These are phyloP conservation scores for Pyracantha coccinea DNA, from an alignment of 331 rosid species.

Conservation along the genomic window DNA sequence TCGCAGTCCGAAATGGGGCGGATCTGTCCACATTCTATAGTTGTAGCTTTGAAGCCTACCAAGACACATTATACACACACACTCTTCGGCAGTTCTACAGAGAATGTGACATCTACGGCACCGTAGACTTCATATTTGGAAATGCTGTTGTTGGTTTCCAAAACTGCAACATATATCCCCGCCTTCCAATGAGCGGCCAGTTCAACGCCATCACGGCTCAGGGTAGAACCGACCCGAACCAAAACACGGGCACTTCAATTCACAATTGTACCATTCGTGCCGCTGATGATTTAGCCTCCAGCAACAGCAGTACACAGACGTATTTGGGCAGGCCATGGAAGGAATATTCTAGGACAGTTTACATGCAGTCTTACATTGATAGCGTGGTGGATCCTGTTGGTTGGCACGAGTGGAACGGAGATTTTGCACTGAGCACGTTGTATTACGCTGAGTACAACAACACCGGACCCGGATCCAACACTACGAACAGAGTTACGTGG, in stretches of 20 bases:
- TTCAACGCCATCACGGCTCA: slow-evolving; percentile 84
- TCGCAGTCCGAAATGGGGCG: slow-evolving; percentile 66
- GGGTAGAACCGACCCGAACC: slow-evolving; percentile 64
- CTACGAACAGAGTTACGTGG: slow-evolving; percentile 41
- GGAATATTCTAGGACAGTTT: slow-evolving; percentile 59
- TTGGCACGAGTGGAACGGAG: slow-evolving; percentile 67
- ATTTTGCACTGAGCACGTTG: slow-evolving; percentile 40
- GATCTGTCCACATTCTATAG: slow-evolving; percentile 72
- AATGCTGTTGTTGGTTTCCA: slow-evolving; percentile 73
- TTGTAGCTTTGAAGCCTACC: slow-evolving; percentile 80
- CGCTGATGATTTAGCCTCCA: slow-evolving; percentile 33
- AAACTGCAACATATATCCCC: slow-evolving; percentile 61
- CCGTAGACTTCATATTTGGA: slow-evolving; percentile 80
- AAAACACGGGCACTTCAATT: slow-evolving; percentile 60
- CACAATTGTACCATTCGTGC: slow-evolving; percentile 58
- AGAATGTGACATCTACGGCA: slow-evolving; percentile 70
- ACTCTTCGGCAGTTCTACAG: slow-evolving; percentile 73
- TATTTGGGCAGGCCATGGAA: slow-evolving; percentile 85
- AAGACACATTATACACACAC: slow-evolving; percentile 68
- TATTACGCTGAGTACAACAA: slow-evolving; percentile 54
- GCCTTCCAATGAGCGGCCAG: slow-evolving; percentile 60
- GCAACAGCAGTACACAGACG: slow-evolving; percentile 14
- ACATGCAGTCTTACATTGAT: slow-evolving; percentile 51
- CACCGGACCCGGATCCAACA: slow-evolving; percentile 45
- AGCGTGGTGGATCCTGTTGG: slow-evolving; percentile 35